Percentiles rank a stretch among this genome's conserved stretches.
Evolutionary conservation across 352 stramenopile species (phyloP).

Genomic region (Thraustochytrium sp.): DNA sequence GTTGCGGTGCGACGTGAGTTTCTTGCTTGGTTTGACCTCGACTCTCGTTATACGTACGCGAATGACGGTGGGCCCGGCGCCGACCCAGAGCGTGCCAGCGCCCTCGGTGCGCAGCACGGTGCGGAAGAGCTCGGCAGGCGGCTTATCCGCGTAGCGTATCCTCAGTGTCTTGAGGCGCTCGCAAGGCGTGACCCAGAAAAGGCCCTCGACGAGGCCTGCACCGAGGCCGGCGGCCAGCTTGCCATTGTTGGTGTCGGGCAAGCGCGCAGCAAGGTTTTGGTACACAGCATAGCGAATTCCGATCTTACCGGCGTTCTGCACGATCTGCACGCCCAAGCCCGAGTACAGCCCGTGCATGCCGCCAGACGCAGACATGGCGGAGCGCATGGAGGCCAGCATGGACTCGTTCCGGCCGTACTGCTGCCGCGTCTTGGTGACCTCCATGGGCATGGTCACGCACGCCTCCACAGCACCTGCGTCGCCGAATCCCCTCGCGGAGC

Average conservation of each 20-base stretch:
- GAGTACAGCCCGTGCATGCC: conserved; percentile 1
- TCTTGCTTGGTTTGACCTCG: too few species aligned
- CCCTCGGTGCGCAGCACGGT: background rate
- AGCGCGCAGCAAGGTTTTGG: background rate
- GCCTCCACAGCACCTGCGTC: conserved; percentile 25
- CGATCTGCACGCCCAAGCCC: background rate
- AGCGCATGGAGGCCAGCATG: background rate
- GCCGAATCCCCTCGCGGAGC: too few species aligned
- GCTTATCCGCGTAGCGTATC: background rate
- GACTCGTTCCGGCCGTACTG: background rate
- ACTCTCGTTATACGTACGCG: too few species aligned
- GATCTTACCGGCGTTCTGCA: conserved; percentile 17
- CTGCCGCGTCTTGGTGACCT: conserved; percentile 38
- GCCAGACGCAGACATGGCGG: background rate
- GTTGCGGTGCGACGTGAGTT: too few species aligned
- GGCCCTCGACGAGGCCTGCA: background rate
- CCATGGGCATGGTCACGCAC: conserved; percentile 19
- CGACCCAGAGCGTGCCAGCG: background rate
- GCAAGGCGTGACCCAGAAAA: conserved; percentile 30
- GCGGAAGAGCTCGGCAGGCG: background rate
- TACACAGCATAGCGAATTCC: conserved; percentile 13
- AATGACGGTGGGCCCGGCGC: background rate
- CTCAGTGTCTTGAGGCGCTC: conserved; percentile 28
- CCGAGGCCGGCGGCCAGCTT: background rate
- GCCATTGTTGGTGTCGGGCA: background rate